Conservation (phyloP, 768 basidiomycete genomes). For the Suillus cothurnatus region DNA sequence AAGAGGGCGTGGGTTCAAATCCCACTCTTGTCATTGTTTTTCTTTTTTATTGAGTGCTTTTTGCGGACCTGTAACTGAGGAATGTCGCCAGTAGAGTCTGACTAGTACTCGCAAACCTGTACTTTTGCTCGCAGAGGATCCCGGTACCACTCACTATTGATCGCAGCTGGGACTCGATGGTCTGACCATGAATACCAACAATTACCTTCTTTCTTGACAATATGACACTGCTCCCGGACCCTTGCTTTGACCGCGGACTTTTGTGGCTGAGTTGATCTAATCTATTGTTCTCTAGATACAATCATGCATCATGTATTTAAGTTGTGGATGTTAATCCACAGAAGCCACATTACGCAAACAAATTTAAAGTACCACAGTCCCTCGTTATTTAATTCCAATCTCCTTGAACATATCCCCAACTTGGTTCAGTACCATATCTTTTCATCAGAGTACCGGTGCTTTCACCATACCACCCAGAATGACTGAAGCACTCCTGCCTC, state of each 20-base stretch:
- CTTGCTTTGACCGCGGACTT: constrained; percentile 9
- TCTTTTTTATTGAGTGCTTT: too few species aligned
- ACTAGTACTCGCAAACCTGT: background rate
- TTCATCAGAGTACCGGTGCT: background rate
- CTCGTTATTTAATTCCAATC: background rate
- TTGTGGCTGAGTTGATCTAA: constrained; percentile 1
- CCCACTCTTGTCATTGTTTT: constrained; percentile 47
- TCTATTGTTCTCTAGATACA: constrained; percentile 9
- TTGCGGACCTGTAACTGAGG: too few species aligned
- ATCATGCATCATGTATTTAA: background rate
- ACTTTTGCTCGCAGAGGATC: background rate
- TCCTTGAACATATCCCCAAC: background rate
- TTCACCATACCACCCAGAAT: background rate
- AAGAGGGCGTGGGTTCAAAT: constrained; percentile 45
- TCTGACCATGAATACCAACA: background rate
- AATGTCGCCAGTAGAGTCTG: background rate
- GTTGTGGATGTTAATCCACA: background rate
- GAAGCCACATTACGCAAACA: background rate
- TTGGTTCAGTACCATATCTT: background rate
- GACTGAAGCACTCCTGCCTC: background rate
- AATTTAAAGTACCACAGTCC: background rate
- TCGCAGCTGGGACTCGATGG: background rate
- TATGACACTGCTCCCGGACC: background rate
- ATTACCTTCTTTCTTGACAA: background rate
- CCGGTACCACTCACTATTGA: background rate